A percentile compares a stretch with the other conserved stretches of the same genome.
phyloP scores from a whole-genome alignment of 2,329 filamentous ascomycete genomes.

The Harringtonia lauricola region DNA sequence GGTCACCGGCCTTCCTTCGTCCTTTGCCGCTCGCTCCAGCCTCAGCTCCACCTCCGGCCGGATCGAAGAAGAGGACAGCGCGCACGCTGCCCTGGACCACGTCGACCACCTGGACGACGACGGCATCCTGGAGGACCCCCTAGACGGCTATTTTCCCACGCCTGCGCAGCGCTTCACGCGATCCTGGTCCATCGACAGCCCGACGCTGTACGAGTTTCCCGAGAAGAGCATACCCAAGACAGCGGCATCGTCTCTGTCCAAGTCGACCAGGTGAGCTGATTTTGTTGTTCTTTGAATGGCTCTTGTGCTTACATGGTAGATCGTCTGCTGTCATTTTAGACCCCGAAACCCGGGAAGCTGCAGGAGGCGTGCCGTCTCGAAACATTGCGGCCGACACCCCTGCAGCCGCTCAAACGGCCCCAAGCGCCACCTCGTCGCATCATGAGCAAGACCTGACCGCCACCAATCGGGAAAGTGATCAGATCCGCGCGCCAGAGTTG shows the following conservation, averaged over 20 bases:
- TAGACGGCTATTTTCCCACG: slow-evolving; percentile 30
- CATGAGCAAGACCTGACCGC: slow-evolving; percentile 32
- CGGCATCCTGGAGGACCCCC: slow-evolving; percentile 16
- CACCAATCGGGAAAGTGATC: slow-evolving; percentile 15
- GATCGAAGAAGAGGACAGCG: slow-evolving; percentile 1
- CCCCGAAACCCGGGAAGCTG: slow-evolving; percentile 14
- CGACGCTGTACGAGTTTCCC: slow-evolving; percentile 50
- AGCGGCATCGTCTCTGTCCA: slow-evolving; percentile 6
- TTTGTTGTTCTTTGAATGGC: too few relatives aligned
- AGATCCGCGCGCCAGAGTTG: slow-evolving; percentile 3
- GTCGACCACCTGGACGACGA: not conserved
- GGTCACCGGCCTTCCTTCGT: slow-evolving; percentile 36
- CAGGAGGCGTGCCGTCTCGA: slow-evolving; percentile 18
- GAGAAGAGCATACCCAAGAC: not conserved
- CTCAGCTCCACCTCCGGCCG: not conserved
- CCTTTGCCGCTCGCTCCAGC: slow-evolving; percentile 19
- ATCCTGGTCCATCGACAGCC: slow-evolving; percentile 46
- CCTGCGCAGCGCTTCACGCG: slow-evolving; percentile 45
- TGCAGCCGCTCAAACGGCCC: slow-evolving; percentile 31
- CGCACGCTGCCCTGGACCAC: not conserved
- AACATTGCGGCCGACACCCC: slow-evolving; percentile 29
- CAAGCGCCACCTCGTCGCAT: slow-evolving; percentile 27
- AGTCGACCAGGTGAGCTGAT: not conserved
- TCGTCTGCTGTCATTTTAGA: not conserved
- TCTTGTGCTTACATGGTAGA: too few relatives aligned